Percentiles rank a stretch among this genome's conserved stretches.
phyloP scores from a whole-genome alignment of 257 asterid species.

The Voacanga thouarsii region DNA sequence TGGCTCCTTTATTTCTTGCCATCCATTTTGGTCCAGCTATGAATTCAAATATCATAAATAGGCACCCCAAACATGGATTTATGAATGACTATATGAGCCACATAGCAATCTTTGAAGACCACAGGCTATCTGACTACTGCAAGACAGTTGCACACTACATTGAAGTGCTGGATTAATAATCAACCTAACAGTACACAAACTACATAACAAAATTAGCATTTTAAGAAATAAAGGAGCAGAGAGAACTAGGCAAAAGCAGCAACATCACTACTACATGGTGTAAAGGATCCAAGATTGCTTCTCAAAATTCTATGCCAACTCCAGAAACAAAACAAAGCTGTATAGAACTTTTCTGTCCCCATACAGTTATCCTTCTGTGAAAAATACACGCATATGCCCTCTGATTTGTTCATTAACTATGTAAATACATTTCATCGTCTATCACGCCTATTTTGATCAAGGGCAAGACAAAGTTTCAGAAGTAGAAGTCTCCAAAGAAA shows the following conservation, averaged over 20 bases:
- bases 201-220: background rate
- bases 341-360: background rate
- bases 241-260: background rate
- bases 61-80: background rate
- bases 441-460: background rate
- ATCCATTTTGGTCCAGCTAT: background rate
- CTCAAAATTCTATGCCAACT: background rate
- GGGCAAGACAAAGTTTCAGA: background rate
- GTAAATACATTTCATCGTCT: background rate
- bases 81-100: no score
- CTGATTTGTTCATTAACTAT: background rate
- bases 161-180: no score
- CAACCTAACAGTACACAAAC: background rate
- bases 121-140: no score
- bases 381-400: background rate
- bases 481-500: background rate
- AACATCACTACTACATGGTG: background rate
- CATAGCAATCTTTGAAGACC: no score
- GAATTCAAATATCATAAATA: background rate
- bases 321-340: background rate
- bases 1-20: background rate
- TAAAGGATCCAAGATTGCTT: no score
- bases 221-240: background rate
- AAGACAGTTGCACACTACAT: no score
- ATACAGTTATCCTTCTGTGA: background rate